Evolutionary conservation across 345 rosid genomes (phyloP), one percentile per base, ranked within the genome.

Genomic region (Ceriops zippeliana): DNA sequence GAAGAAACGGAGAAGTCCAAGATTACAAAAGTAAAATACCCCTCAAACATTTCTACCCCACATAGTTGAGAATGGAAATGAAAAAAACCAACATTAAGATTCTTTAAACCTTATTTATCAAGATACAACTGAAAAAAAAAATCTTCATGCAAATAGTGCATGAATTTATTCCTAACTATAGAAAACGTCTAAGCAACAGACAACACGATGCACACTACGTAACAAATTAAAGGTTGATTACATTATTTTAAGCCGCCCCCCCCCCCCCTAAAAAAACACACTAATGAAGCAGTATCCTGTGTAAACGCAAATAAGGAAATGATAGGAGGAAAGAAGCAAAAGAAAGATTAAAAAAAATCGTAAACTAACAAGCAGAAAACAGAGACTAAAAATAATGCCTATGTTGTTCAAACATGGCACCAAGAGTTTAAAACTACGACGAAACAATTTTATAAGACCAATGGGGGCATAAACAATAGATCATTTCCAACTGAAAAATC

Each of bases 151-250:
- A 65, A 66, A 42, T 38, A 68, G 68, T 57, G 59, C 15, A 47
- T 34, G 67, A 54, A 49, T 51, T 37, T 46, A 67, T 63, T 62
- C 67, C 53, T 67, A 65, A 57, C 57, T 73, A 73, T 49, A 51
- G 32, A 32, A 58, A 64, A 74, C 71, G 78, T 58, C 73, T 66
- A 80, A 76, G 52, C 65, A 67, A 75, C 63, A 77, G 62, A 46
- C 49, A 66, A 22, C 61, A 30, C 46, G 28, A 67, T 66, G 30
- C 24, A 17, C 37, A 73, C 61, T 60, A 4, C 38, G 56, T 60
- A 7, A 52, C 61, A n/a, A 53, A 35, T 63, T 63, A 68, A 68
- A 76, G 42, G 59, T 5, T 19, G 53, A 54, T 53, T 57, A 21
- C 51, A 65, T 70, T 67, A 34, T 32, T 53, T 65, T 20, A n/a